These are phyloP conservation scores for Parmales sp. DNA, from an alignment of 108 stramenopile genomes.

Conservation along the genomic window DNA sequence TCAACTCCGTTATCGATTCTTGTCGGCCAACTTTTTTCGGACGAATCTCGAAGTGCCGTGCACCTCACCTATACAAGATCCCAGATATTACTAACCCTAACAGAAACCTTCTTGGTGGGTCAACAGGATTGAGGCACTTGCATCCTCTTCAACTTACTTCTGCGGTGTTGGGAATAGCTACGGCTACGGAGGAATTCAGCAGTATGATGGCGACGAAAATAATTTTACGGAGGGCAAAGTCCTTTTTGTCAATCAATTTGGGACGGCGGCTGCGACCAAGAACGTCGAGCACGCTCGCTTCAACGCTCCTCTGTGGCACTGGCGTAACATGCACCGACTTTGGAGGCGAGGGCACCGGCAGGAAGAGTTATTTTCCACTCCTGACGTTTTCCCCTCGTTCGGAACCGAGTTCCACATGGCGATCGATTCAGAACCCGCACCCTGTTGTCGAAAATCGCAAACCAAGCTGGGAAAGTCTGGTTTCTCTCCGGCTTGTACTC, in stretches of 20 bases:
- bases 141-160: neutral
- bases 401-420: conserved; percentile 5
- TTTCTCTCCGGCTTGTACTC: conserved; percentile 5
- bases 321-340: conserved; percentile 11
- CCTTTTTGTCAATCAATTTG: neutral
- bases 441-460: neutral
- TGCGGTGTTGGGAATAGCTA: neutral
- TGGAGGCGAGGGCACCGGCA: conserved; percentile 9
- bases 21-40: too few species aligned
- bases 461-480: neutral
- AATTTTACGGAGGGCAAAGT: neutral
- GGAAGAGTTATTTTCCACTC: conserved; percentile 1
- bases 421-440: neutral
- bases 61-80: conserved; percentile 2
- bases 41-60: neutral
- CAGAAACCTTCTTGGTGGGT: conserved; percentile 8
- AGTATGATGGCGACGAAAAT: neutral
- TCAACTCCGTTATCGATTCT: too few species aligned
- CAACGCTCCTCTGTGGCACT: neutral
- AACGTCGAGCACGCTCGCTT: neutral
- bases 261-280: conserved; percentile 14
- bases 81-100: neutral
- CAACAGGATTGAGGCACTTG: neutral
- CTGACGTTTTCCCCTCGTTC: neutral
- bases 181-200: conserved; percentile 15